Evolutionary conservation across 2,329 filamentous ascomycete species (phyloP).

Genomic region (Aspergillus chevalieri): DNA sequence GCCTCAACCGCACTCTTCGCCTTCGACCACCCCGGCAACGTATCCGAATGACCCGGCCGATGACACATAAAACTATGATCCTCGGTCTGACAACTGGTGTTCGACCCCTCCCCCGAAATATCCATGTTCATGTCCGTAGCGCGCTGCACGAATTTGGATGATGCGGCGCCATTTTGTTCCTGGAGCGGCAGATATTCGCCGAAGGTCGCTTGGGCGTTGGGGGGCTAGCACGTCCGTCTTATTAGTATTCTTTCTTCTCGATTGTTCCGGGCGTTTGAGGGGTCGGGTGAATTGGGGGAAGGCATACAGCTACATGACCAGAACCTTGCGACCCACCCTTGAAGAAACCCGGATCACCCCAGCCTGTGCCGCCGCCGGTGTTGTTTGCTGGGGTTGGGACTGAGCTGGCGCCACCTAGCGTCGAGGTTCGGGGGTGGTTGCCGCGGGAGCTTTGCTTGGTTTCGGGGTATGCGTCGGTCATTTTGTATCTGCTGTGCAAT

Average conservation of each 20-base stretch:
- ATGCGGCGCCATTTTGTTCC: conserved; percentile 22
- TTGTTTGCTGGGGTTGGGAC: conserved; percentile 27
- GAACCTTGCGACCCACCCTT: conserved; percentile 18
- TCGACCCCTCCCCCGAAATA: background rate
- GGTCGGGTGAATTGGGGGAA: too few relatives aligned
- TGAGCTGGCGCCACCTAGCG: conserved; percentile 19
- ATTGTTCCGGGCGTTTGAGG: too few relatives aligned
- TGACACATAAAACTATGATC: conserved; percentile 27
- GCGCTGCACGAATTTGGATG: conserved; percentile 13
- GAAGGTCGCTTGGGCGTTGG: conserved; percentile 18
- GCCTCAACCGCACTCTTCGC: conserved; percentile 15
- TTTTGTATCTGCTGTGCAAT: conserved; percentile 1
- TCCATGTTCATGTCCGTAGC: conserved; percentile 2
- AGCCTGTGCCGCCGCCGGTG: conserved; percentile 14
- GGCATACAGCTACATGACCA: conserved; percentile 20
- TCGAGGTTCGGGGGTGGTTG: conserved; percentile 12
- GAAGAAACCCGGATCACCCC: conserved; percentile 16
- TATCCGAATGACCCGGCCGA: conserved; percentile 21
- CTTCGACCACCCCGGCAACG: conserved; percentile 26
- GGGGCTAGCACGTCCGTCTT: conserved; percentile 7
- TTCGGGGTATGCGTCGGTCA: conserved; percentile 6
- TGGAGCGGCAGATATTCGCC: conserved; percentile 21
- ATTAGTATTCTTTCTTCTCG: background rate
- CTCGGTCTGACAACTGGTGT: conserved; percentile 19
- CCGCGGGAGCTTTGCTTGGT: background rate